Evolutionary conservation across 1,139 yeast species (phyloP), one percentile per base, ranked within the genome.

Genomic region (Kazachstania sp.): DNA sequence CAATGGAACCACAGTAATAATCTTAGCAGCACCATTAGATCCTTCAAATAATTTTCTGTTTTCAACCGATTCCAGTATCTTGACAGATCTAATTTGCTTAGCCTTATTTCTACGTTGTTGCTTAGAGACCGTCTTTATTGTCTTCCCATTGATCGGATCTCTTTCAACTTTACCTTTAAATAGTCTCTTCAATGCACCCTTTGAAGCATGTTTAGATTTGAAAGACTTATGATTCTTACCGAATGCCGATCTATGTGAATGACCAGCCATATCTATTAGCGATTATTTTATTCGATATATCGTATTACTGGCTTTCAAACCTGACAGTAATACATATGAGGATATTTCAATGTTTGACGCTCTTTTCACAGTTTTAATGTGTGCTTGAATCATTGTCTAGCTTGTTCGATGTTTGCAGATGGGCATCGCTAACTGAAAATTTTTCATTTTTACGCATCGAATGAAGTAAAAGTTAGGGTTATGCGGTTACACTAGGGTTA

Each of bases 131-230:
- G 67, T 73, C 61, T 71, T 75, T 51, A 64, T 59, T 26, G 71
- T 68, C 59, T 70, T 78, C 26, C 61, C 60, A 37, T 69, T 61
- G 2, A 69, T 65, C 15, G 59, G 50, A 19, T 71, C 68, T 60
- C 83, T 85, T 61, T 90, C 97, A 35, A 92, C 87, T 66, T 87
- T 88, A 52, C 97, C 97, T 65, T 90, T 90, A 57, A 72, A 73
- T 51, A 78, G 73, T 53, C 86, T 84, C 64, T 87, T 90, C 59
- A 88, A 66, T 46, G 88, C 80, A 48, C 96, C 86, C 63, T 92
- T 92, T n/a, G 95, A 78, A 19, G 96, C 79, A 71, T 92, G 97
- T 61, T 81, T 83, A 7, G 95, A 80, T 64, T 92, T 92, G 75
- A 87, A 92, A 11, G 92, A 77, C 69, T 92, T 92, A 60, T 90